Evolutionary conservation across 2,329 filamentous ascomycete genomes (phyloP).

Genomic region (Scorias spongiosa): DNA sequence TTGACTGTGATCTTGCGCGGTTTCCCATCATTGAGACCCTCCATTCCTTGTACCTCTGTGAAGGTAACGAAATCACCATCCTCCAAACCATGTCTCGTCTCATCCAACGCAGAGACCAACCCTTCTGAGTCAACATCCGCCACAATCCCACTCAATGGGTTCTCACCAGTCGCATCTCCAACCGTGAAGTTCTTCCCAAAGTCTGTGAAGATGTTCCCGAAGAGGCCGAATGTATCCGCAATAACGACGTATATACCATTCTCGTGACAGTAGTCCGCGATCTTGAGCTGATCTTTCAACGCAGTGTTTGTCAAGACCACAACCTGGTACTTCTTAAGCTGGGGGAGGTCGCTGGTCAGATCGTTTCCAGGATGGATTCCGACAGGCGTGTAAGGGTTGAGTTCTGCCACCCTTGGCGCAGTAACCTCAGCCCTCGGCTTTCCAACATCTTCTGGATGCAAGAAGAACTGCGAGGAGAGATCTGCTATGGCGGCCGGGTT

Average conservation of each 20-base stretch:
- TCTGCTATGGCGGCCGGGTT: constrained; percentile 70
- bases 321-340: constrained; percentile 82
- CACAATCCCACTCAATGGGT: constrained; percentile 72
- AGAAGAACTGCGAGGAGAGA: constrained; percentile 94
- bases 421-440: constrained; percentile 81
- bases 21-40: constrained; percentile 64
- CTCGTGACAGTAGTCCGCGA: constrained; percentile 85
- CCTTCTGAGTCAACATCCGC: constrained; percentile 82
- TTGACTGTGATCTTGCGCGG: constrained; percentile 88
- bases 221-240: constrained; percentile 81
- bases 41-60: constrained; percentile 84
- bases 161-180: constrained; percentile 81
- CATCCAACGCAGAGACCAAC: constrained; percentile 80
- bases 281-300: constrained; percentile 62
- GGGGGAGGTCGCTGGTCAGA: constrained; percentile 59
- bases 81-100: constrained; percentile 86
- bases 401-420: constrained; percentile 75
- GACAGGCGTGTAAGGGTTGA: constrained; percentile 93
- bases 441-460: constrained; percentile 73
- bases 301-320: constrained; percentile 79
- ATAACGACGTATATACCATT: constrained; percentile 86
- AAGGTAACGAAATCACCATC: constrained; percentile 96
- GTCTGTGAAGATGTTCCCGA: constrained; percentile 92
- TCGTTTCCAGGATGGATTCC: constrained; percentile 50
- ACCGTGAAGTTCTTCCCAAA: constrained; percentile 90